Percentiles rank a stretch among this genome's conserved stretches.
These are phyloP conservation scores for Talaromyces trachyspermus DNA, from an alignment of 495 filamentous ascomycete species.

Conservation along the genomic window DNA sequence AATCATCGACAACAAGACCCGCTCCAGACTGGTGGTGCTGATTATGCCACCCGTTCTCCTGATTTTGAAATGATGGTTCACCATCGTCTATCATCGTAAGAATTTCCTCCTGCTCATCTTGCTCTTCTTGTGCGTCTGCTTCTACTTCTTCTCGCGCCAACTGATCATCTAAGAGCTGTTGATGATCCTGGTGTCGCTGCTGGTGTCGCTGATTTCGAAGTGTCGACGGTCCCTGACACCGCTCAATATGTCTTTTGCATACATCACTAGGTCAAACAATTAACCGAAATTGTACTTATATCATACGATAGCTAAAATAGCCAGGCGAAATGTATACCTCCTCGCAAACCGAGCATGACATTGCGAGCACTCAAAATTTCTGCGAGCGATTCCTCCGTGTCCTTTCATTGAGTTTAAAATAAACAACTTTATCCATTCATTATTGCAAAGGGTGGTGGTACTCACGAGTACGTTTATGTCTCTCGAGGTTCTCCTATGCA, in stretches of 20 bases:
- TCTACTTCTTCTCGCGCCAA: background rate
- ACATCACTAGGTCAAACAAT: constrained; percentile 6
- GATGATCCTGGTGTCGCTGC: background rate
- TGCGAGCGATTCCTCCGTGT: constrained; percentile 8
- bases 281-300: constrained; percentile 4
- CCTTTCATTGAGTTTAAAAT: constrained; percentile 1
- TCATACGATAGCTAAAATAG: background rate
- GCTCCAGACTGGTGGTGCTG: background rate
- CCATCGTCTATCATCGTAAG: background rate
- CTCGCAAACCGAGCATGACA: constrained; percentile 10
- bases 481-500: constrained; percentile 13
- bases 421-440: background rate
- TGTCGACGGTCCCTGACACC: constrained; percentile 5
- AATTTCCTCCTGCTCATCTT: background rate
- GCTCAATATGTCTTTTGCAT: constrained; percentile 10
- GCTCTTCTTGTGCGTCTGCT: background rate
- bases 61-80: background rate
- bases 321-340: constrained; percentile 7
- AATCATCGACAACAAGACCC: background rate
- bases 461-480: constrained; percentile 12
- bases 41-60: background rate
- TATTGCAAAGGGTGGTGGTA: background rate
- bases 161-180: background rate
- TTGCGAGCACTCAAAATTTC: constrained; percentile 8
- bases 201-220: background rate